These are phyloP conservation scores for Ulota crispa DNA, from an alignment of 225 moss, liverwort and hornwort genomes.

Conservation along the genomic window DNA sequence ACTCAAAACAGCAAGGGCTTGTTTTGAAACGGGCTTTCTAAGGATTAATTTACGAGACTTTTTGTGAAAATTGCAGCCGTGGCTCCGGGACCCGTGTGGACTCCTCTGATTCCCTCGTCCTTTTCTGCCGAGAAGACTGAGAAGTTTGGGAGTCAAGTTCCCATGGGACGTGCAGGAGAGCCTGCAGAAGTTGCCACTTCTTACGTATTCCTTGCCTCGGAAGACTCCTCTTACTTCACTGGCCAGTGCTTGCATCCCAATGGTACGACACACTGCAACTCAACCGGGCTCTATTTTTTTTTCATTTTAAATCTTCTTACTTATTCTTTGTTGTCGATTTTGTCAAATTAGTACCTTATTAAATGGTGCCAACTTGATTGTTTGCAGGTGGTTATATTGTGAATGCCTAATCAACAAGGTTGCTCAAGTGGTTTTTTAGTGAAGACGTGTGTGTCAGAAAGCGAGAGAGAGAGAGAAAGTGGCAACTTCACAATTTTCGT, in stretches of 20 bases:
- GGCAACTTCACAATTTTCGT: no score
- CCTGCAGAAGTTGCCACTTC: constrained; percentile 77
- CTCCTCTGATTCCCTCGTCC: constrained; percentile 70
- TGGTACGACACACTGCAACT: constrained; percentile 35
- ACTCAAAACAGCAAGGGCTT: neutral
- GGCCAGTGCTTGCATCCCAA: constrained; percentile 93
- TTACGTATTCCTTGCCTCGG: constrained; percentile 83
- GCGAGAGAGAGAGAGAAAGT: no score
- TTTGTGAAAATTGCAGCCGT: constrained; percentile 47
- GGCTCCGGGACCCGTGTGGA: constrained; percentile 92
- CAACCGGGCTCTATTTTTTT: neutral
- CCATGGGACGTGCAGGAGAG: constrained; percentile 77
- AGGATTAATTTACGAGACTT: neutral
- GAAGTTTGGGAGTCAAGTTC: constrained; percentile 60
- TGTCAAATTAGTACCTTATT: neutral
- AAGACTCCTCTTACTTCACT: constrained; percentile 74
- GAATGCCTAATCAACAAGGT: constrained; percentile 28
- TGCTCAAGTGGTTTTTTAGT: neutral
- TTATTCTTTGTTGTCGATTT: neutral
- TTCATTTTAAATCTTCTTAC: no score
- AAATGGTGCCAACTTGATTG: neutral
- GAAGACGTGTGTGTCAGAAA: neutral
- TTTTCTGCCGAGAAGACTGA: constrained; percentile 57
- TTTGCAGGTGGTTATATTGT: constrained; percentile 47
- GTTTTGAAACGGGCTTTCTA: neutral